A percentile compares a stretch with the other conserved stretches of the same genome.
These are phyloP conservation scores for Arabis hirsuta DNA, from an alignment of 345 rosid genomes.

Conservation along the genomic window DNA sequence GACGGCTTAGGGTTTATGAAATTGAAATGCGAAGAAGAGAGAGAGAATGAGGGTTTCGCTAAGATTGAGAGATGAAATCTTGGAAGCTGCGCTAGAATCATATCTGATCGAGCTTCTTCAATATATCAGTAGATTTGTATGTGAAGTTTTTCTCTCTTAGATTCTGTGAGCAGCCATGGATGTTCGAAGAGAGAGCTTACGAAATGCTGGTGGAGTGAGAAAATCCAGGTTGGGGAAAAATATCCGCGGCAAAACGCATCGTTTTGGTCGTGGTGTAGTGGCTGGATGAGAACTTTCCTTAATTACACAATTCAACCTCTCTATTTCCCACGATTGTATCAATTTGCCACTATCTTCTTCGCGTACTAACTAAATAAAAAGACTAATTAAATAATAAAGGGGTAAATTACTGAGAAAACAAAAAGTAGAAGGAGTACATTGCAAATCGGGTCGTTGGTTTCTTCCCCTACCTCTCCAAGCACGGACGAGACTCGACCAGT, in stretches of 20 bases:
- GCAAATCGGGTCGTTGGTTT: slow-evolving; percentile 38
- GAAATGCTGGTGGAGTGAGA: slow-evolving; percentile 18
- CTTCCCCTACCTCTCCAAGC: slow-evolving; percentile 33
- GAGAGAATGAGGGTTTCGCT: slow-evolving; percentile 38
- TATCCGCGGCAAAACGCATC: slow-evolving; percentile 42
- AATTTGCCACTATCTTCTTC: neutral
- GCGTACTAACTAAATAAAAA: no score
- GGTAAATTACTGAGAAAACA: neutral
- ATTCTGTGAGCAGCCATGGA: slow-evolving; percentile 37
- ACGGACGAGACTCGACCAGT: slow-evolving; percentile 40
- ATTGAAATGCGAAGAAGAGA: slow-evolving; percentile 38
- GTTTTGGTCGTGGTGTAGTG: slow-evolving; percentile 31
- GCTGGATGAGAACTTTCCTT: slow-evolving; percentile 4
- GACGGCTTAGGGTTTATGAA: slow-evolving; percentile 45
- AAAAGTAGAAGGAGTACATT: slow-evolving; percentile 14
- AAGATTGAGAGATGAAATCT: slow-evolving; percentile 50
- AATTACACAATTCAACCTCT: slow-evolving; percentile 12
- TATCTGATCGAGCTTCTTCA: slow-evolving; percentile 24
- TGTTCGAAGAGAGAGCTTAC: slow-evolving; percentile 24
- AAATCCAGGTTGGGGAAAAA: slow-evolving; percentile 6
- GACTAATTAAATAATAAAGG: neutral
- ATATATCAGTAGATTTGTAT: neutral
- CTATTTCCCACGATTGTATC: neutral
- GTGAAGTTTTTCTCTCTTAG: slow-evolving; percentile 31
- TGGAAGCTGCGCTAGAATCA: slow-evolving; percentile 54